phyloP scores from a whole-genome alignment of 169 alveolate species.

The Eimeria sp. region DNA sequence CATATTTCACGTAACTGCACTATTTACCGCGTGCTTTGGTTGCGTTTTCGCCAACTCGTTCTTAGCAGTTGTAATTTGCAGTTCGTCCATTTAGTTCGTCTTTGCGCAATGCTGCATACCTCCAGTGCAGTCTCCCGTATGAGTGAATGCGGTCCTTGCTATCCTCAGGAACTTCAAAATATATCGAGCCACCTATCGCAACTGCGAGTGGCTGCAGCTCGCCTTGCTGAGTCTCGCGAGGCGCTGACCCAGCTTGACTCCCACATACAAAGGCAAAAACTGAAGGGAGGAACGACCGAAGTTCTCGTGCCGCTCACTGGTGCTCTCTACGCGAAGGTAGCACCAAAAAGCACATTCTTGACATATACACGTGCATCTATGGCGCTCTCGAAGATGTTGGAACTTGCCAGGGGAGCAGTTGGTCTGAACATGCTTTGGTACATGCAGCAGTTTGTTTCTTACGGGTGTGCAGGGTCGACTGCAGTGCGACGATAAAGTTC shows the following conservation, averaged over 20 bases:
- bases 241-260: constrained; percentile 70
- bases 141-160: background rate
- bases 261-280: constrained; percentile 17
- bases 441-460: background rate
- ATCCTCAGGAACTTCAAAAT: constrained; percentile 74
- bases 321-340: constrained; percentile 78
- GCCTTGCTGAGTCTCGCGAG: constrained; percentile 78
- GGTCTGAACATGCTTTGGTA: background rate
- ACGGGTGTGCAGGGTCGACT: constrained; percentile 77
- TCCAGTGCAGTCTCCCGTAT: background rate
- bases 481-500: constrained; percentile 73
- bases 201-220: constrained; percentile 76
- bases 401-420: background rate
- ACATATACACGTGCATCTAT: background rate
- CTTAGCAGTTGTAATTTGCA: background rate
- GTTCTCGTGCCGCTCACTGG: constrained; percentile 82
- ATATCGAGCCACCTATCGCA: constrained; percentile 56
- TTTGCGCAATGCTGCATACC: background rate
- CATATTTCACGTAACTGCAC: background rate
- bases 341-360: background rate
- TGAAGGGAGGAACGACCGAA: constrained; percentile 55
- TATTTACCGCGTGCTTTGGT: background rate
- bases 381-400: background rate
- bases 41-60: background rate
- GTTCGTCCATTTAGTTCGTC: background rate